Evolutionary conservation across 2,329 filamentous ascomycete genomes (phyloP), one percentile per base, ranked within the genome.

Genomic region (Botrytis sinoallii): DNA sequence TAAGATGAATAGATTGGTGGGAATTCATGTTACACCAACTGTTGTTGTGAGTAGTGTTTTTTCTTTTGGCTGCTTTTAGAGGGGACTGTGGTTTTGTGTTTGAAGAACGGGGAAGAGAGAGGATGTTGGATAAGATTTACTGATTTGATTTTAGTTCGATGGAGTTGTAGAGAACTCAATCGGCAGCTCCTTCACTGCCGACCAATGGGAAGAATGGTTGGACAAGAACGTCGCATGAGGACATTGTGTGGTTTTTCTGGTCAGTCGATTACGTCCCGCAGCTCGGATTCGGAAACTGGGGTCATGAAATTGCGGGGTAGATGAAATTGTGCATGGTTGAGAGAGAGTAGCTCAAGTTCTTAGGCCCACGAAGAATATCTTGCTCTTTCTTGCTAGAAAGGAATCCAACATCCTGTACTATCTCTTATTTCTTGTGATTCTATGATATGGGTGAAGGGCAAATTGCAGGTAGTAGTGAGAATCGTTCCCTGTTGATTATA

Each of bases 1-100:
- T 75, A 97, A 95, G 87, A 91, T 91, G 82, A 88, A 93, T 79
- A 86, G 95, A 61, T 83, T 96, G 77, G 88, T 93, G 14, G 92
- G 95, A 20, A 89, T 97, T 61, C 95, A 98, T 84, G 93, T 98
- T 59, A 95, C 93, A 60, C 95, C 95, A 2, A 98, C 95, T 0
- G 94, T 95, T 32, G 86, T 97, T 68, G 66, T 69, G 66, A 69
- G 66, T 69, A 9, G 40, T 42, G 16, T 65, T 46, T 32, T 10
- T 4, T 12, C n/a, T 7, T 29, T 9, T 7, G 22, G 25, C 9
- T 42, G 42, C 42, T 42, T 42, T 18, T 42, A 42, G 9, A 14
- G 4, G 16, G 5, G 16, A 5, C 4, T 16, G 42, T 7, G 6
- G 22, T 9, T 48, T 35, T 38, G 35, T 22, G 25, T 3, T 44